phyloP scores from a whole-genome alignment of 306 rosid species.

The Ammopiptanthus mongolicus region DNA sequence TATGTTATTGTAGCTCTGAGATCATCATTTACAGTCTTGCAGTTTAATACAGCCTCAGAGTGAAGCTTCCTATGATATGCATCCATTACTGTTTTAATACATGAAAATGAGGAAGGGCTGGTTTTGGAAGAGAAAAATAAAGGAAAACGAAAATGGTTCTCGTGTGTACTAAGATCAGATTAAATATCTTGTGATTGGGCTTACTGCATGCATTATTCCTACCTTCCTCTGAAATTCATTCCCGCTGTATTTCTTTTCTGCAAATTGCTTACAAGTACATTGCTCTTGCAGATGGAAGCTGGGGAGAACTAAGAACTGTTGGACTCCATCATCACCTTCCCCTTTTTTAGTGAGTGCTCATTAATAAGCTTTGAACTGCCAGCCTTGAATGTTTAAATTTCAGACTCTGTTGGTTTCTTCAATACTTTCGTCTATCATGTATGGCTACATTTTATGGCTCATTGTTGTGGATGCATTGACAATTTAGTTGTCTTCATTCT shows the following conservation, averaged over 20 bases:
- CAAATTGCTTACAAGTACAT: constrained; percentile 14
- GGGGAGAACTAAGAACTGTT: constrained; percentile 29
- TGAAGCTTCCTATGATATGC: too few relatives aligned
- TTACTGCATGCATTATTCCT: too few relatives aligned
- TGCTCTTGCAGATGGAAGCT: constrained; percentile 36
- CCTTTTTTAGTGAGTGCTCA: not conserved
- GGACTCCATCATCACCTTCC: not conserved
- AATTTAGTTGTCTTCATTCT: not conserved
- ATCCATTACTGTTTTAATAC: too few relatives aligned
- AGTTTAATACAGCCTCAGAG: too few relatives aligned
- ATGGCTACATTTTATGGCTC: too few relatives aligned
- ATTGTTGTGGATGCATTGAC: not conserved
- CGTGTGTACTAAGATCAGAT: not conserved
- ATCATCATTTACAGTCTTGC: too few relatives aligned
- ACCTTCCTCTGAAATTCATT: not conserved
- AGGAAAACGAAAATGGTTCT: not conserved
- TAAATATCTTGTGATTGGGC: not conserved
- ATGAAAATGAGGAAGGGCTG: too few relatives aligned
- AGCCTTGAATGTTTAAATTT: constrained; percentile 15
- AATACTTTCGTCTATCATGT: not conserved
- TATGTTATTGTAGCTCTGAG: too few relatives aligned
- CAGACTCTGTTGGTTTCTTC: not conserved
- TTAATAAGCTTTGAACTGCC: constrained; percentile 23
- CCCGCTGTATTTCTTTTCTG: not conserved
- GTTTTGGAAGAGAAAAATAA: too few relatives aligned